Percentiles rank a stretch among this genome's conserved stretches.
Conservation (phyloP, 1,284 basidiomycete species). For the Leccinum subrobustum region DNA sequence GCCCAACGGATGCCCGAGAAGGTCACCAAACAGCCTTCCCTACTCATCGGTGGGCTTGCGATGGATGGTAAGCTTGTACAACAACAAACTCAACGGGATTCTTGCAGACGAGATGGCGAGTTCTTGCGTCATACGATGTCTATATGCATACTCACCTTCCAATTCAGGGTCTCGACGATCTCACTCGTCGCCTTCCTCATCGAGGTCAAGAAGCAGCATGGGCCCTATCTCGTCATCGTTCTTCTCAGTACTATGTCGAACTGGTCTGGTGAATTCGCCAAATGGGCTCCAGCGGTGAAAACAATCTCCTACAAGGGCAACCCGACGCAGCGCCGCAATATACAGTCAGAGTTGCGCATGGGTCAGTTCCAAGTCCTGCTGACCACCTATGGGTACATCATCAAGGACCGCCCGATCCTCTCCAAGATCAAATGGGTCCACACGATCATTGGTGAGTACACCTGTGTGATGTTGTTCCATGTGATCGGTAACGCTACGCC, state of each 20-base stretch:
- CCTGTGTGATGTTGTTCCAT: background rate
- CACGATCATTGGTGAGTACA: constrained; percentile 86
- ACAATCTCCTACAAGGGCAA: constrained; percentile 94
- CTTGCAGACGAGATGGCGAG: constrained; percentile 96
- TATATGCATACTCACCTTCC: constrained; percentile 14
- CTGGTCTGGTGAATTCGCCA: constrained; percentile 96
- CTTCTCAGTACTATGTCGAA: constrained; percentile 98
- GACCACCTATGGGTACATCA: constrained; percentile 99
- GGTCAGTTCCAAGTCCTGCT: constrained; percentile 93
- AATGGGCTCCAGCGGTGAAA: constrained; percentile 92
- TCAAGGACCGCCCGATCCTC: constrained; percentile 92
- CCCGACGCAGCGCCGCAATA: constrained; percentile 72
- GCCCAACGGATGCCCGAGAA: constrained; percentile 94
- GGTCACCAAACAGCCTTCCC: constrained; percentile 77
- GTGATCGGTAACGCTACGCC: constrained; percentile 5
- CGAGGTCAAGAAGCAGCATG: constrained; percentile 87
- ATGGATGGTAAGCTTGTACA: constrained; percentile 99
- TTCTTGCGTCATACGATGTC: constrained; percentile 8
- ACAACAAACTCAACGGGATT: constrained; percentile 97
- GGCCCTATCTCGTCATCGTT: constrained; percentile 97
- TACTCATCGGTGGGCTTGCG: constrained; percentile 88
- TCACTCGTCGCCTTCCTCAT: constrained; percentile 96
- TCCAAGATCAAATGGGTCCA: constrained; percentile 96
- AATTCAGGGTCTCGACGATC: constrained; percentile 90
- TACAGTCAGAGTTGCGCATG: constrained; percentile 74